phyloP scores from a whole-genome alignment of 176 grass and related monocot genomes.

The Triticum monococcum region DNA sequence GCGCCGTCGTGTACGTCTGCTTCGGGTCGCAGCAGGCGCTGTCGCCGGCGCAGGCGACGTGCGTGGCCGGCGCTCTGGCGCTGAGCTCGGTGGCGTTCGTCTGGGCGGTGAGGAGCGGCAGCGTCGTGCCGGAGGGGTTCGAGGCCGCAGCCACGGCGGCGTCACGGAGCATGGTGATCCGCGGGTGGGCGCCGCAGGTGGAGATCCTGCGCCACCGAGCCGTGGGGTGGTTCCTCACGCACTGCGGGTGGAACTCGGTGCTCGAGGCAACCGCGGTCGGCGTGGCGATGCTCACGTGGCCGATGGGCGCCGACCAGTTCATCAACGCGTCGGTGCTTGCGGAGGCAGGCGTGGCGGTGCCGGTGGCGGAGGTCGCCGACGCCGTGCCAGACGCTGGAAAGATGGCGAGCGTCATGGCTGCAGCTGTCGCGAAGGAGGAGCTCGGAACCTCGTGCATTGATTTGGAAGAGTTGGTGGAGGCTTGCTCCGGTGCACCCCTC shows the following conservation, averaged over 20 bases:
- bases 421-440: neutral
- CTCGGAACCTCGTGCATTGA: slow-evolving; percentile 43
- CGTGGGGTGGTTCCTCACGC: slow-evolving; percentile 55
- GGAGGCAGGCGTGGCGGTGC: slow-evolving; percentile 42
- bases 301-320: slow-evolving; percentile 64
- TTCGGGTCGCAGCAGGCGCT: slow-evolving; percentile 54
- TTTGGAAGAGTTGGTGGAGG: slow-evolving; percentile 30
- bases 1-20: slow-evolving; percentile 48
- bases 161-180: slow-evolving; percentile 37
- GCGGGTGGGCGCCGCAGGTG: slow-evolving; percentile 78
- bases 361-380: slow-evolving; percentile 31
- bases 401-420: slow-evolving; percentile 19
- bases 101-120: slow-evolving; percentile 39
- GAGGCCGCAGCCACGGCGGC: slow-evolving; percentile 45
- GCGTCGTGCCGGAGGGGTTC: slow-evolving; percentile 27
- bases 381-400: slow-evolving; percentile 26
- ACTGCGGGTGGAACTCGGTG: too few species aligned
- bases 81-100: slow-evolving; percentile 40
- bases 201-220: slow-evolving; percentile 50
- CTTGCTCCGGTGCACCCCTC: too few species aligned
- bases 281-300: slow-evolving; percentile 60
- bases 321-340: slow-evolving; percentile 37
- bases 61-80: slow-evolving; percentile 44
- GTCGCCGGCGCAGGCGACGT: slow-evolving; percentile 21
- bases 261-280: slow-evolving; percentile 15